Base-by-base conservation (phyloP, 2,329 filamentous ascomycete genomes). In the Nemania diffusa region DNA sequence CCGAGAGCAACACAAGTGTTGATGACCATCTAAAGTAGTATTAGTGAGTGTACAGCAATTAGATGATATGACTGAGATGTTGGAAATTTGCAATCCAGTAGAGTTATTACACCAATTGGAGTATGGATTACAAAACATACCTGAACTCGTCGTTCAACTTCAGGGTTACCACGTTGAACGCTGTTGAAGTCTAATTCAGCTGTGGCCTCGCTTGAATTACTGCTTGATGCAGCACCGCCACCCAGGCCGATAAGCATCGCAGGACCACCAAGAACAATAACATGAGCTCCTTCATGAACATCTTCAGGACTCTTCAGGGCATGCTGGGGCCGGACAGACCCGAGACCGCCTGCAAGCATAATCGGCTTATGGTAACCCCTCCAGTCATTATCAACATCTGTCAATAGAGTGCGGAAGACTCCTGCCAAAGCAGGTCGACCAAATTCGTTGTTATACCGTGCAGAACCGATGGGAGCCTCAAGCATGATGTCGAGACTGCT, bases 201-300 rank as follows among this genome's bases (percentile, higher is more conserved):
- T 53, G 92, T 96, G 34, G 91, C 91, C 82, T 97, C 93, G 55
- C 92, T 92, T 20, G 93, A 96, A 42, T 93, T 89, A 68, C 94
- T 92, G 82, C 92, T 97, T 1, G 95, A 98, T 8, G 96, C 96
- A 59, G 96, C 96, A 76, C 96, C 96, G 67, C 96, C 96, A 73
- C 96, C 96, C 60, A 99, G 89, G 44, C 96, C 96, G 76, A 99
- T 98, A 40, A 99, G 85, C 96, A 99, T 99, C 11, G 95, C 95
- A 42, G 96, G 96, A 0, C 96, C 96, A 75, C 96, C 96, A 20
- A 99, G 89, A 24, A 98, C 95, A 72, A 99, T 91, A 52, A 78
- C 87, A 77, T 95, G 92, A 20, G 94, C 94, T n/a, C 94, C 95
- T 58, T 94, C 88, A 59, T 90, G 90, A 20, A 99, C 96, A 69